Conservation (phyloP, 305 asterid genomes). For the Fraxinus floribunda region DNA sequence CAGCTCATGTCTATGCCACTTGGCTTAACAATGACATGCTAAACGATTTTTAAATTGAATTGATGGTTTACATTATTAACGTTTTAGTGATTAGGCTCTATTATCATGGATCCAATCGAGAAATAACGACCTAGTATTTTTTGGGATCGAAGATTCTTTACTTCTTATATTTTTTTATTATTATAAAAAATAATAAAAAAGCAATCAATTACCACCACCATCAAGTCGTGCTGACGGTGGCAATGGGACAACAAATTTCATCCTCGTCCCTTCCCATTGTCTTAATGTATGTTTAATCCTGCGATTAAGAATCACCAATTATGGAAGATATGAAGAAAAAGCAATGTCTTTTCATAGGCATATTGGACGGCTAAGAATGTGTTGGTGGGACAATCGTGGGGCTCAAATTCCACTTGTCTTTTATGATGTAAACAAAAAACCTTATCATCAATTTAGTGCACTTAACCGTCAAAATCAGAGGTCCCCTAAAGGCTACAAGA, state of each 20-base stretch:
- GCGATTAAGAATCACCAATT: background rate
- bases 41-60: background rate
- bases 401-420: background rate
- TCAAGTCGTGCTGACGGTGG: background rate
- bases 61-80: no score
- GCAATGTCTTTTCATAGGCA: background rate
- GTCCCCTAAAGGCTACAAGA: background rate
- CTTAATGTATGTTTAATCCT: background rate
- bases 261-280: background rate
- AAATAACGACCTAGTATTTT: no score
- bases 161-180: no score
- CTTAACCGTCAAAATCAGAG: background rate
- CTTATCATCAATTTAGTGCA: background rate
- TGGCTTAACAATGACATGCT: background rate
- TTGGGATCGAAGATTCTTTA: background rate
- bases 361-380: background rate
- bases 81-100: background rate
- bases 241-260: background rate
- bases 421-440: background rate
- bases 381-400: slow-evolving; percentile 12
- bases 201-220: background rate
- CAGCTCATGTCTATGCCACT: background rate
- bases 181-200: background rate
- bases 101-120: background rate
- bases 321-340: background rate